These are phyloP conservation scores for Curvularia sp. DNA, from an alignment of 2,329 filamentous ascomycete species.

Conservation along the genomic window DNA sequence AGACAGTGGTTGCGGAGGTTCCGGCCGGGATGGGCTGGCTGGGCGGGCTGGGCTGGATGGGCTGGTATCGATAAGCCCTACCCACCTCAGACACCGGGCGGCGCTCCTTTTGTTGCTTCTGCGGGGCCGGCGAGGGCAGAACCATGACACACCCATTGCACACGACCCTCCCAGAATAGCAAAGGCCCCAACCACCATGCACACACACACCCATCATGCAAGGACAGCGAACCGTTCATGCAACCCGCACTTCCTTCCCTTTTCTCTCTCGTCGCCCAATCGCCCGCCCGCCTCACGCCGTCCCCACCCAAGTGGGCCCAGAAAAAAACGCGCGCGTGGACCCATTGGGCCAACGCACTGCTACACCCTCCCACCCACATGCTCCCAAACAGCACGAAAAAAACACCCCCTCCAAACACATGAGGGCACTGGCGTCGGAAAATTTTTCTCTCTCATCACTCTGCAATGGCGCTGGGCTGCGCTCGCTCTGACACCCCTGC, in stretches of 20 bases:
- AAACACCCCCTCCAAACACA: too few relatives aligned
- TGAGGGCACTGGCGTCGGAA: background rate
- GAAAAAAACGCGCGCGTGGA: too few relatives aligned
- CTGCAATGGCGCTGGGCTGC: background rate
- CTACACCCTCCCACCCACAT: slow-evolving; percentile 23
- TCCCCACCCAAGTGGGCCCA: background rate
- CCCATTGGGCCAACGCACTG: slow-evolving; percentile 25
- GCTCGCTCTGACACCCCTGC: background rate
- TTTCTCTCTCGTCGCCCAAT: slow-evolving; percentile 4
- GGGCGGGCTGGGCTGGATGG: too few relatives aligned
- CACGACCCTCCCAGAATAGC: slow-evolving; percentile 14
- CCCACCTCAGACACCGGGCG: background rate
- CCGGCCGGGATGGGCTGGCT: too few relatives aligned
- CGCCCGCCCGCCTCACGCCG: too few relatives aligned
- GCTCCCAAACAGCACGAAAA: background rate
- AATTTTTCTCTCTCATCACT: background rate
- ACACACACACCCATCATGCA: slow-evolving; percentile 1
- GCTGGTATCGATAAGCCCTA: slow-evolving; percentile 14
- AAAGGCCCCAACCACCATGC: background rate
- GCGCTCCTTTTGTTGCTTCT: slow-evolving; percentile 12
- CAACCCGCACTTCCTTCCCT: slow-evolving; percentile 13
- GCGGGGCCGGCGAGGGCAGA: slow-evolving; percentile 22
- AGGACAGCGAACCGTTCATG: slow-evolving; percentile 35
- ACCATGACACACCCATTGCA: slow-evolving; percentile 16
- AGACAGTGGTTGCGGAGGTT: too few relatives aligned